Conservation (phyloP, 2,329 filamentous ascomycete genomes). For the Arthrocladium fulminans region DNA sequence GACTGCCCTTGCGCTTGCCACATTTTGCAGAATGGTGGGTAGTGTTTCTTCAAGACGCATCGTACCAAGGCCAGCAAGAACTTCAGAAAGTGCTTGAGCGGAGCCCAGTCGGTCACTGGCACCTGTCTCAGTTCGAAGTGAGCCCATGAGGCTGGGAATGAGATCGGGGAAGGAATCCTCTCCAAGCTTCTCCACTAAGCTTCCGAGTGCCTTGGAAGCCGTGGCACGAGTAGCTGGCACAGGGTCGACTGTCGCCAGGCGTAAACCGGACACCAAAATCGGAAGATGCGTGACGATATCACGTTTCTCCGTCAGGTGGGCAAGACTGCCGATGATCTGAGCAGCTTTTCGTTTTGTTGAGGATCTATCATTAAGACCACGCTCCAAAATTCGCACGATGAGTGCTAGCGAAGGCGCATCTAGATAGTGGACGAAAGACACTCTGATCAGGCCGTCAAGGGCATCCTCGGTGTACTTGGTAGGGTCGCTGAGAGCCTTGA, state of each 20-base stretch:
- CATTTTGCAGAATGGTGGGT: slow-evolving; percentile 92
- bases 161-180: slow-evolving; percentile 95
- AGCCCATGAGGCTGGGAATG: slow-evolving; percentile 94
- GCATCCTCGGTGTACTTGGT: slow-evolving; percentile 96
- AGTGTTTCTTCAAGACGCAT: slow-evolving; percentile 88
- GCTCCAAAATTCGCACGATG: slow-evolving; percentile 89
- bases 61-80: slow-evolving; percentile 88
- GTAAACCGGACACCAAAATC: slow-evolving; percentile 82
- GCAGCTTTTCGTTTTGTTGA: slow-evolving; percentile 92
- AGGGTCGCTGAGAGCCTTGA: slow-evolving; percentile 94
- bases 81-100: slow-evolving; percentile 90
- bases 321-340: slow-evolving; percentile 95
- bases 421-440: slow-evolving; percentile 98
- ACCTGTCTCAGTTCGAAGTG: slow-evolving; percentile 91
- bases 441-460: slow-evolving; percentile 86
- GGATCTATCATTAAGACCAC: slow-evolving; percentile 81
- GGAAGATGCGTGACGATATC: slow-evolving; percentile 86
- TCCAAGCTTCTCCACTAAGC: slow-evolving; percentile 94
- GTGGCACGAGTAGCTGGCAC: slow-evolving; percentile 94
- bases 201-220: slow-evolving; percentile 88
- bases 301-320: slow-evolving; percentile 92
- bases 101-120: slow-evolving; percentile 93
- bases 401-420: slow-evolving; percentile 91
- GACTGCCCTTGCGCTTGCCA: slow-evolving; percentile 77
- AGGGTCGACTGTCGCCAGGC: slow-evolving; percentile 82